phyloP scores from a whole-genome alignment of 345 rosid genomes.

The Eucalyptus cloeziana region DNA sequence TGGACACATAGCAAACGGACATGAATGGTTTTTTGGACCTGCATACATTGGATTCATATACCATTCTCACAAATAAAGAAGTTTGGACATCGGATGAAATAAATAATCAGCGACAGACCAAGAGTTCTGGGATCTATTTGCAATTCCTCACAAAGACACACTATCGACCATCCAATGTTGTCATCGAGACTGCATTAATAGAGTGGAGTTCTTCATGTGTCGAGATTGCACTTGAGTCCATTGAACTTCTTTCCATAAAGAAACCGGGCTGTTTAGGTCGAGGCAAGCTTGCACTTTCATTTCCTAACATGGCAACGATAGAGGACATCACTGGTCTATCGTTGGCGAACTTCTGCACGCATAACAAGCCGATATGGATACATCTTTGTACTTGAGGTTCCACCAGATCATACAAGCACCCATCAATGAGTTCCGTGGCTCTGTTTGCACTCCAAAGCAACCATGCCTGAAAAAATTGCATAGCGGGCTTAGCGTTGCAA shows the following conservation, averaged over 20 bases:
- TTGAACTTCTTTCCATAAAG: background rate
- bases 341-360: conserved; percentile 7
- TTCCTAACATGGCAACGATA: background rate
- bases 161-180: background rate
- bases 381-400: background rate
- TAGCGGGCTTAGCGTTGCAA: background rate
- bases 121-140: background rate
- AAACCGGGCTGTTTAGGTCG: conserved; percentile 9
- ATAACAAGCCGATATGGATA: conserved; percentile 1
- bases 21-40: background rate
- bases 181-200: background rate
- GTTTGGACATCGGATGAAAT: background rate
- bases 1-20: too few species aligned
- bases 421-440: background rate
- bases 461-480: background rate
- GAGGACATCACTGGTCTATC: conserved; percentile 6
- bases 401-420: background rate
- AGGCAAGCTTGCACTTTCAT: background rate
- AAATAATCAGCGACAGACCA: background rate
- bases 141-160: background rate
- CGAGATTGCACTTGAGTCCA: background rate
- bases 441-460: background rate
- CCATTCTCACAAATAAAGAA: background rate
- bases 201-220: background rate
- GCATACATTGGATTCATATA: background rate